Percentiles rank a stretch among this genome's conserved stretches.
phyloP scores from a whole-genome alignment of 805 yeast species.

The Candida broadrunensis region DNA sequence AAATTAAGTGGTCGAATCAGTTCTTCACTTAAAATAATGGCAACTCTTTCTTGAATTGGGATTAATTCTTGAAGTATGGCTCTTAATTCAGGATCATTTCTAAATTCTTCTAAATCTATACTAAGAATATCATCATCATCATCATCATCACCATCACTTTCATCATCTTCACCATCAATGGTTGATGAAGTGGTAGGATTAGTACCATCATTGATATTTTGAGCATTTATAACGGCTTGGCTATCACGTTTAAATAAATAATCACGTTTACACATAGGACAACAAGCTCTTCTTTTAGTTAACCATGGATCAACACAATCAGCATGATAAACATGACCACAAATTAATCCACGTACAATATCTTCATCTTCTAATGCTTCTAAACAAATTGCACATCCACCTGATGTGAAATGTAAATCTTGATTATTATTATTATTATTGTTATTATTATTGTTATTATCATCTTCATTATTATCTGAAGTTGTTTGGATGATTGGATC shows the following conservation, averaged over 20 bases:
- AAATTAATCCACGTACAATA: constrained; percentile 65
- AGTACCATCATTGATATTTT: neutral
- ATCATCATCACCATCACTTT: constrained; percentile 15
- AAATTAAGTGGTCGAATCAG: constrained; percentile 31
- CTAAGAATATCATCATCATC: constrained; percentile 11
- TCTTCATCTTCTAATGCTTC: constrained; percentile 63
- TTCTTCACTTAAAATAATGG: constrained; percentile 37
- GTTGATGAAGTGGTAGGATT: constrained; percentile 8
- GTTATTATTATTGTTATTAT: no score
- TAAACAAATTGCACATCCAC: constrained; percentile 76
- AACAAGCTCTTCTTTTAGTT: constrained; percentile 68
- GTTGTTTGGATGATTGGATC: neutral
- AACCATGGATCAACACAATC: constrained; percentile 84
- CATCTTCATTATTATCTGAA: neutral
- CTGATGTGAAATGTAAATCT: constrained; percentile 56
- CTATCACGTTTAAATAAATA: constrained; percentile 27
- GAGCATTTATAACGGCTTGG: constrained; percentile 2
- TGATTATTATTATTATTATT: neutral
- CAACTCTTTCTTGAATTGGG: constrained; percentile 41
- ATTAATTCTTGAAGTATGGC: constrained; percentile 36
- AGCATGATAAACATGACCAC: constrained; percentile 82
- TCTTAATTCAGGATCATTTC: constrained; percentile 35
- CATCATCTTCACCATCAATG: constrained; percentile 5
- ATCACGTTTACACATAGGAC: constrained; percentile 80
- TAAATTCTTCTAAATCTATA: constrained; percentile 29